phyloP scores from a whole-genome alignment of 208 protist genomes.

The Leishmania tarentolae region DNA sequence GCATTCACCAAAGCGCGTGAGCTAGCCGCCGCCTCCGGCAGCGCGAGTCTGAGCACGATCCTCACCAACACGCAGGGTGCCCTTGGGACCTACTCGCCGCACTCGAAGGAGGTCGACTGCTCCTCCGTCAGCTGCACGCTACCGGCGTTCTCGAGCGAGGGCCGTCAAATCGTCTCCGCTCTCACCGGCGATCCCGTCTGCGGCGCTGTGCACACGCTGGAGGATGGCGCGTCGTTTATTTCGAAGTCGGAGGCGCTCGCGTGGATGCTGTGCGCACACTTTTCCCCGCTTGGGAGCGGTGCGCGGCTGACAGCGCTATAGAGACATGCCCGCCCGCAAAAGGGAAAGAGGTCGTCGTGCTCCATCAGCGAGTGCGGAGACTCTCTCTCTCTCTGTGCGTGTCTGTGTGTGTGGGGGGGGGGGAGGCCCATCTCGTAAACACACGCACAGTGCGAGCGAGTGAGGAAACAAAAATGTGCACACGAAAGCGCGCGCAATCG shows the following conservation, averaged over 20 bases:
- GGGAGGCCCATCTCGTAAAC: background rate
- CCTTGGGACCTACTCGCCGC: constrained; percentile 77
- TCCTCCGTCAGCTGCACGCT: constrained; percentile 37
- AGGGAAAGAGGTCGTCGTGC: background rate
- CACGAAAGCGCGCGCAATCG: background rate
- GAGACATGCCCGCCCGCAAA: constrained; percentile 9
- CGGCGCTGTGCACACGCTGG: constrained; percentile 60
- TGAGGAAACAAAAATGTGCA: background rate
- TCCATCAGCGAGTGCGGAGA: background rate
- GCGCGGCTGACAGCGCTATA: constrained; percentile 58
- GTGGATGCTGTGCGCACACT: constrained; percentile 85
- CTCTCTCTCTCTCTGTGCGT: background rate
- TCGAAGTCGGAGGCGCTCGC: constrained; percentile 68
- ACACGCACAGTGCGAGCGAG: background rate
- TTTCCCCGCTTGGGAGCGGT: constrained; percentile 74
- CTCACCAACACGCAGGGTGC: constrained; percentile 55
- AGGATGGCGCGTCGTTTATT: constrained; percentile 64
- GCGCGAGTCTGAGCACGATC: constrained; percentile 44
- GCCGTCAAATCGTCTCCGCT: constrained; percentile 53
- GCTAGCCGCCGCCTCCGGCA: constrained; percentile 41
- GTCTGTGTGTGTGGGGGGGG: background rate
- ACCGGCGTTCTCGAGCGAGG: constrained; percentile 51
- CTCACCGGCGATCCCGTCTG: constrained; percentile 52
- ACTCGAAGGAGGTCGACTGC: constrained; percentile 73
- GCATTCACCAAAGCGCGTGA: constrained; percentile 79